phyloP scores from a whole-genome alignment of 306 rosid species.

The Fragaria vesca region DNA sequence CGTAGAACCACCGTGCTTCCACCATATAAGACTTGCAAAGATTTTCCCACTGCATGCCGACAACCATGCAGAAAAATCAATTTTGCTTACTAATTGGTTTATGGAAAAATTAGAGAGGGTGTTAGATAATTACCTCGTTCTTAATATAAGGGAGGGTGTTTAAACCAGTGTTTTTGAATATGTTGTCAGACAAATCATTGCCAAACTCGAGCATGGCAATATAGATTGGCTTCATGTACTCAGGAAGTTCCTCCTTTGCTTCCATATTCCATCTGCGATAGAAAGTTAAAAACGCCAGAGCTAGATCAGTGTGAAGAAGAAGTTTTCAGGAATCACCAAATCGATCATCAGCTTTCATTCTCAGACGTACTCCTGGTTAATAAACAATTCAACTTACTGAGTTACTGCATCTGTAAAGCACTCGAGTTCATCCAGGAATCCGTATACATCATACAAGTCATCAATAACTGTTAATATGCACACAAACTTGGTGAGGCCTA shows the following conservation, averaged over 20 bases:
- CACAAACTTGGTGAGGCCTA: constrained; percentile 29
- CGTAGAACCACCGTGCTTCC: constrained; percentile 35
- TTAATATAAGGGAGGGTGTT: not conserved
- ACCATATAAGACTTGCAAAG: constrained; percentile 26
- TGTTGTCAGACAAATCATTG: constrained; percentile 6
- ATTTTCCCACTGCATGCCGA: constrained; percentile 26
- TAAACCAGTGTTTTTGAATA: not conserved
- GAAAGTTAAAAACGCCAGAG: not conserved
- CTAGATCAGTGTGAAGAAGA: too few species aligned
- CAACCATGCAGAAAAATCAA: too few species aligned
- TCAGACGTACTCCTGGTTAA: too few species aligned
- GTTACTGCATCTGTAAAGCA: constrained; percentile 22
- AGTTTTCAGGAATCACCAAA: too few species aligned
- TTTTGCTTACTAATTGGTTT: too few species aligned
- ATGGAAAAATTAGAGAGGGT: too few species aligned
- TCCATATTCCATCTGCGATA: constrained; percentile 21
- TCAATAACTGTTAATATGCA: constrained; percentile 30
- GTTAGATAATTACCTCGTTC: constrained; percentile 14
- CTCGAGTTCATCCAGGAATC: constrained; percentile 33
- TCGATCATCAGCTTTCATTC: too few species aligned
- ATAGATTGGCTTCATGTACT: constrained; percentile 33
- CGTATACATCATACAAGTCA: constrained; percentile 34
- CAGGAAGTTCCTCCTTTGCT: constrained; percentile 23
- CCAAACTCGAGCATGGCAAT: constrained; percentile 24
- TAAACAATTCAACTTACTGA: constrained; percentile 8